A percentile compares a stretch with the other conserved stretches of the same genome.
phyloP scores from a whole-genome alignment of 1,139 yeast genomes.

The Debaryomycetaceae sp. region DNA sequence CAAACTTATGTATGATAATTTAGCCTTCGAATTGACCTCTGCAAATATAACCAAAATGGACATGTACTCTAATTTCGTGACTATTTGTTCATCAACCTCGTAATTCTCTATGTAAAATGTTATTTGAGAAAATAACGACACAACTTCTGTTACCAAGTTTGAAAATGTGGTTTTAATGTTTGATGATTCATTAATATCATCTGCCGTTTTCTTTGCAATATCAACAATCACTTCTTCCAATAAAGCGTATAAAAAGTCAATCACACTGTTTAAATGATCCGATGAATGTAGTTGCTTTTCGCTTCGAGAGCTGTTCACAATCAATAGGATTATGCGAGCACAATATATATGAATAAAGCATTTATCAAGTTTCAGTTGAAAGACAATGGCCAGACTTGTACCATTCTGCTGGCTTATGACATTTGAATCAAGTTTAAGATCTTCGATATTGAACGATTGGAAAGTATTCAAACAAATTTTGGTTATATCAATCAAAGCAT shows the following conservation, averaged over 20 bases:
- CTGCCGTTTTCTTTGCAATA: slow-evolving; percentile 1
- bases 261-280: slow-evolving; percentile 34
- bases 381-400: background rate
- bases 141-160: slow-evolving; percentile 6
- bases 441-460: background rate
- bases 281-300: slow-evolving; percentile 48
- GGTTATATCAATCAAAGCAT: background rate
- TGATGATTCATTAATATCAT: background rate
- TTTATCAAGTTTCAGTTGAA: slow-evolving; percentile 3
- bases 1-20: slow-evolving; percentile 11
- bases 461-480: background rate
- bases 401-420: background rate
- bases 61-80: slow-evolving; percentile 53
- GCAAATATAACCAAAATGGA: slow-evolving; percentile 36
- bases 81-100: slow-evolving; percentile 40
- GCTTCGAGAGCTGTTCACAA: slow-evolving; percentile 26
- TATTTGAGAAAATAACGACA: slow-evolving; percentile 9
- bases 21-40: slow-evolving; percentile 19
- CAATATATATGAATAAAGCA: slow-evolving; percentile 30
- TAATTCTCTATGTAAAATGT: slow-evolving; percentile 13
- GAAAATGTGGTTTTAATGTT: slow-evolving; percentile 1
- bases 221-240: slow-evolving; percentile 35
- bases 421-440: background rate
- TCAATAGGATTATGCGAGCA: slow-evolving; percentile 34
- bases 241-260: slow-evolving; percentile 34